Evolutionary conservation across 2,329 filamentous ascomycete species (phyloP).

Genomic region (Apiospora sp.): DNA sequence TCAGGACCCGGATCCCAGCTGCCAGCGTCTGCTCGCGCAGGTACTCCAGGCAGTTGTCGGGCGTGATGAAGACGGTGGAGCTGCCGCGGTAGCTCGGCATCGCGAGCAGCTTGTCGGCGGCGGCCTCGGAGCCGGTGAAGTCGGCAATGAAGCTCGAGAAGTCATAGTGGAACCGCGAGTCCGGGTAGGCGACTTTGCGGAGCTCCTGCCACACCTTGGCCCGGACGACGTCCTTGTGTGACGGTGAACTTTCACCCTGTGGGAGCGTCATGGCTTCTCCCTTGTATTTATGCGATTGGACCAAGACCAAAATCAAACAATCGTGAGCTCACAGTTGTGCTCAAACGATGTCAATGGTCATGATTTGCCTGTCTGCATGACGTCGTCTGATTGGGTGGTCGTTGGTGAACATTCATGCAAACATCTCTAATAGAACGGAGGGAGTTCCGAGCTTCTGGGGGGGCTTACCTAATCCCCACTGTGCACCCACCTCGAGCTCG

Average conservation of each 20-base stretch:
- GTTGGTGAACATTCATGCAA: neutral
- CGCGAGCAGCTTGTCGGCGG: slow-evolving; percentile 41
- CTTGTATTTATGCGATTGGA: neutral
- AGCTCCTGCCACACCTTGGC: slow-evolving; percentile 45
- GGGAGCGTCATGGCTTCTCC: neutral
- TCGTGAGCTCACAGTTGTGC: neutral
- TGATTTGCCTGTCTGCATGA: neutral
- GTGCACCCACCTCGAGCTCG: neutral
- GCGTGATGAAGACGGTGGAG: slow-evolving; percentile 47
- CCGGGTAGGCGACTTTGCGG: slow-evolving; percentile 48
- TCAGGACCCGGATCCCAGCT: slow-evolving; percentile 50
- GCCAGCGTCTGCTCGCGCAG: slow-evolving; percentile 47
- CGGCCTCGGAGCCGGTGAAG: slow-evolving; percentile 47
- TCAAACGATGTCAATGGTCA: neutral
- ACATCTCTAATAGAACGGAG: neutral
- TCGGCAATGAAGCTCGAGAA: slow-evolving; percentile 52
- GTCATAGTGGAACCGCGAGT: slow-evolving; percentile 53
- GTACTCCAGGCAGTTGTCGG: slow-evolving; percentile 53
- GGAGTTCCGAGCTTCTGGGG: neutral
- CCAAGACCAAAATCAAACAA: neutral
- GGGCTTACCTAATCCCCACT: neutral
- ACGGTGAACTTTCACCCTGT: neutral
- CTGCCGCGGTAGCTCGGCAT: slow-evolving; percentile 44
- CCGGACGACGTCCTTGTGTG: slow-evolving; percentile 33
- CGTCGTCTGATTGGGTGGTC: neutral